Conservation (phyloP, 805 yeast genomes). For the Lachancea lanzarotensis region DNA sequence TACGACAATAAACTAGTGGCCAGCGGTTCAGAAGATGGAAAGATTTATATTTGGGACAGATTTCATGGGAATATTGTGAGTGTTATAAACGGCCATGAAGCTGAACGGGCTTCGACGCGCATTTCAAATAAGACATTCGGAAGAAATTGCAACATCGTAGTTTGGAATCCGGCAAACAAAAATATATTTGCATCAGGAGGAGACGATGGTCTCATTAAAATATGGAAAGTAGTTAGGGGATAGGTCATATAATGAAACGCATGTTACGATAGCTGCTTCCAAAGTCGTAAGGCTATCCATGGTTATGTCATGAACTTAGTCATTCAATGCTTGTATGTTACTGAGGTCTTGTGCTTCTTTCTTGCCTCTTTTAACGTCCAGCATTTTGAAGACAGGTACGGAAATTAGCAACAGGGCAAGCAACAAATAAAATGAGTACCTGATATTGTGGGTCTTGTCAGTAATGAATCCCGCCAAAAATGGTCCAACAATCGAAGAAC, state of each 20-base stretch:
- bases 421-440: slow-evolving; percentile 65
- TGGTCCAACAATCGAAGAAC: slow-evolving; percentile 72
- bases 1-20: slow-evolving; percentile 59
- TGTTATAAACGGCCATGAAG: slow-evolving; percentile 26
- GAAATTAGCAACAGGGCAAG: slow-evolving; percentile 47
- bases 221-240: slow-evolving; percentile 49
- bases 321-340: slow-evolving; percentile 5
- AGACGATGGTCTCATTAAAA: slow-evolving; percentile 65
- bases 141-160: slow-evolving; percentile 61
- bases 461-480: slow-evolving; percentile 63
- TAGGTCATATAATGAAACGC: too few relatives aligned
- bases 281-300: too few relatives aligned
- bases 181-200: slow-evolving; percentile 74
- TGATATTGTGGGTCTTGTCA: slow-evolving; percentile 64
- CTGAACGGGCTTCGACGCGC: slow-evolving; percentile 14
- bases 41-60: slow-evolving; percentile 71
- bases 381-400: slow-evolving; percentile 46
- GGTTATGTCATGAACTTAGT: background rate
- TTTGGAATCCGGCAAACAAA: slow-evolving; percentile 52
- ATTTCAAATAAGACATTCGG: slow-evolving; percentile 20
- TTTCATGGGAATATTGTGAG: slow-evolving; percentile 58
- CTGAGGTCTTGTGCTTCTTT: slow-evolving; percentile 43
- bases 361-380: slow-evolving; percentile 60
- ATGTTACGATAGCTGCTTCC: too few relatives aligned
- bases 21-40: slow-evolving; percentile 82